A percentile compares a stretch with the other conserved stretches of the same genome.
phyloP scores from a whole-genome alignment of 345 rosid species.

The Eucalyptus decipiens region DNA sequence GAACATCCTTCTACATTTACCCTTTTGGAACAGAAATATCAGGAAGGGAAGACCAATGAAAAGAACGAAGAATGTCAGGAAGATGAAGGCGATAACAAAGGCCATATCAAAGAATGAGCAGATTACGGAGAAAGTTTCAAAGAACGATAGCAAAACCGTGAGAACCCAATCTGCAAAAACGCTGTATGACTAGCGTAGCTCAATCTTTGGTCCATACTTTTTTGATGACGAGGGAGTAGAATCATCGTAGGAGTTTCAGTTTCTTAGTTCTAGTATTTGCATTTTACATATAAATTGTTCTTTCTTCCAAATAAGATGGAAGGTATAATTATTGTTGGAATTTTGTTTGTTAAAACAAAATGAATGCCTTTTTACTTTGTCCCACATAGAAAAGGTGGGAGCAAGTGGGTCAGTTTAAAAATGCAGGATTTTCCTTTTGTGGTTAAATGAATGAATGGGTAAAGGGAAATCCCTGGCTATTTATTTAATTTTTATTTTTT shows the following conservation, averaged over 20 bases:
- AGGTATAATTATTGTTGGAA: too few relatives aligned
- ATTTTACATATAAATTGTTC: neutral
- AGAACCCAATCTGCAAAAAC: constrained; percentile 32
- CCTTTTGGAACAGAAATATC: constrained; percentile 16
- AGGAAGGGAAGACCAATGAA: constrained; percentile 59
- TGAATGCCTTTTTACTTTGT: too few relatives aligned
- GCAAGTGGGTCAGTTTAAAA: too few relatives aligned
- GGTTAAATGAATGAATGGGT: too few relatives aligned
- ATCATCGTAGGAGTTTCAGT: neutral
- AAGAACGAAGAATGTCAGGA: constrained; percentile 36
- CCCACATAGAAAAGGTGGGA: too few relatives aligned
- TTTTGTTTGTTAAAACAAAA: too few relatives aligned
- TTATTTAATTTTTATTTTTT: too few relatives aligned
- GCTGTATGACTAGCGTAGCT: constrained; percentile 16
- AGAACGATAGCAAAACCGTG: constrained; percentile 17
- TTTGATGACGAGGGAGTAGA: neutral
- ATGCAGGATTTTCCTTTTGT: too few relatives aligned
- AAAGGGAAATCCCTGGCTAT: too few relatives aligned
- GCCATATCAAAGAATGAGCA: constrained; percentile 31
- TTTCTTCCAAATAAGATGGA: neutral
- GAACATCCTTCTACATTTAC: too few relatives aligned
- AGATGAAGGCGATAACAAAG: constrained; percentile 27
- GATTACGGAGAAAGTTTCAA: constrained; percentile 15
- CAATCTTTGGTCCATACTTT: neutral
- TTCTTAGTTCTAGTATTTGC: neutral